Evolutionary conservation across 768 basidiomycete genomes (phyloP), one percentile per base, ranked within the genome.

Genomic region (Mycena pura): DNA sequence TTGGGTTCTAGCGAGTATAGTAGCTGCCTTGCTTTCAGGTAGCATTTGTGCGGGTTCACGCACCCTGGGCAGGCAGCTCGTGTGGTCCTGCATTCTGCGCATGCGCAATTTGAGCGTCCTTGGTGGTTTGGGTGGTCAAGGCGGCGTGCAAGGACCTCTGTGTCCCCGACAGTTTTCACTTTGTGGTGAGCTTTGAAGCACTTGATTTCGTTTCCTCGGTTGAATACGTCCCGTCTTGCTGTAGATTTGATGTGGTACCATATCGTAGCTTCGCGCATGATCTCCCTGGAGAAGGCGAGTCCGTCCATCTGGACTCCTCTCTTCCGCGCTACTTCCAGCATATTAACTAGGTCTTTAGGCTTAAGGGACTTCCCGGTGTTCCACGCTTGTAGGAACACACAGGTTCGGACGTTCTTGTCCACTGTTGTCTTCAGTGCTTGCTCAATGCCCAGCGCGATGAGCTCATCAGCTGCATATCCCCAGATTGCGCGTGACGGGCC

Each of bases 231-330:
- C 0, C 50, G 15, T 2, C 13, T 24, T 3, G 61, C 27, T 6
- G 15, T 47, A 5, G 43, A 17, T 27, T 66, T 56, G 0, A 31
- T 24, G n/a, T 66, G 65, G 52, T 53, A 55, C 65, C 65, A 66
- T 3, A 66, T 62, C 0, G 62, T 49, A 5, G 51, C 38, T 24
- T 57, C 32, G 3, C 60, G 29, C 24, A 44, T 28, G 6, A 60
- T 57, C n/a, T 61, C 47, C 22, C 49, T 8, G 3, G 60, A 43
- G 44, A 61, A 41, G 17, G 64, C 64, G 8, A 65, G 39, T 8
- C 53, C 59, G 3, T 65, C 60, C 28, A 62, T 32, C 5, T 28
- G 17, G 13, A 62, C 39, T 3, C 60, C 55, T 15, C 48, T 43
- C 22, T 44, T 41, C 11, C 13, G 34, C 1, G 49, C 65, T 0